phyloP scores from a whole-genome alignment of 768 basidiomycete species.

The Suillus weaverae region DNA sequence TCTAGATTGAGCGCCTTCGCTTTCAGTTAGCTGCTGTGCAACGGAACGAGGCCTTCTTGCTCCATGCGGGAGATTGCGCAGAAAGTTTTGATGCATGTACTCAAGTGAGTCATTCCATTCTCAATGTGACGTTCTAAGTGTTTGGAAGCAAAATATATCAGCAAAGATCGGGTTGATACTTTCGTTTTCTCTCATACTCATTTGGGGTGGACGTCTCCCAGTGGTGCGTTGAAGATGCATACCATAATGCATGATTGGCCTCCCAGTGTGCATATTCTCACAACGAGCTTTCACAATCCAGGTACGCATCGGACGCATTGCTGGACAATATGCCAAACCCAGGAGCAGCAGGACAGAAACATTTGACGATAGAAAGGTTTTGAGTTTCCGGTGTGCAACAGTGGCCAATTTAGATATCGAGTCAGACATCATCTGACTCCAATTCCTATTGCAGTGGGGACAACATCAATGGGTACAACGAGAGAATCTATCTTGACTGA shows the following conservation, averaged over 20 bases:
- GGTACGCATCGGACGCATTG: constrained; percentile 88
- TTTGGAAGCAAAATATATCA: constrained; percentile 77
- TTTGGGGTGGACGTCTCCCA: constrained; percentile 93
- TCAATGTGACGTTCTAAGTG: constrained; percentile 15
- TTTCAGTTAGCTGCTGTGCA: constrained; percentile 80
- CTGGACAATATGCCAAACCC: constrained; percentile 96
- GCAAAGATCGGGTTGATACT: constrained; percentile 89
- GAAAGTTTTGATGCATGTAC: constrained; percentile 93
- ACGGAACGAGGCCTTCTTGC: constrained; percentile 84
- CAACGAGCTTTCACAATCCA: constrained; percentile 22
- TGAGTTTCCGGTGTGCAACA: constrained; percentile 75
- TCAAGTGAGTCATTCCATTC: constrained; percentile 49
- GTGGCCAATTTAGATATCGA: background rate
- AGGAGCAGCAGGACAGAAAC: constrained; percentile 82
- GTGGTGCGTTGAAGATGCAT: constrained; percentile 55
- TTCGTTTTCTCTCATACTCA: constrained; percentile 91
- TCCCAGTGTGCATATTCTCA: constrained; percentile 7
- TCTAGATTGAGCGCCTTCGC: constrained; percentile 79
- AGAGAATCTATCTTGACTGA: background rate
- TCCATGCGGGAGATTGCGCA: constrained; percentile 98
- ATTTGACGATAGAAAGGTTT: constrained; percentile 70
- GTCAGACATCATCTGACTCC: background rate
- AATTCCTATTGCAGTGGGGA: constrained; percentile 65
- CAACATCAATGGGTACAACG: constrained; percentile 82
- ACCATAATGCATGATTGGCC: background rate